Evolutionary conservation across 2,329 filamentous ascomycete genomes (phyloP).

Genomic region (Keithomyces neogunnii): DNA sequence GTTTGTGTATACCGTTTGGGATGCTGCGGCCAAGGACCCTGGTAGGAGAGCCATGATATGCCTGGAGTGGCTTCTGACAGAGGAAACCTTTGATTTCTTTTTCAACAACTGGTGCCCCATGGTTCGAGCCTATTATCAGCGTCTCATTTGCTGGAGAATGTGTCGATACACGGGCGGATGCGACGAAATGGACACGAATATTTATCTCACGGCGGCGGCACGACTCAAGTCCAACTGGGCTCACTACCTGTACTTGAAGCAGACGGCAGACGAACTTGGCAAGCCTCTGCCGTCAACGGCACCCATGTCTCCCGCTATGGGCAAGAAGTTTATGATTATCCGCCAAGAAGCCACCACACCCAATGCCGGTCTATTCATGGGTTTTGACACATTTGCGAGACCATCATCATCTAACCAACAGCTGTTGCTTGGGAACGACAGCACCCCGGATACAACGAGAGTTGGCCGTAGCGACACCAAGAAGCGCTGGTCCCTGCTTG

Average conservation of each 20-base stretch:
- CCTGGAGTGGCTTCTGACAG: constrained; percentile 64
- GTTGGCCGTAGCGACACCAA: constrained; percentile 34
- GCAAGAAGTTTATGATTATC: constrained; percentile 81
- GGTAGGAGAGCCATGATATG: constrained; percentile 63
- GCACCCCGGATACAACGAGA: constrained; percentile 15
- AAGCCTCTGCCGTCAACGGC: constrained; percentile 60
- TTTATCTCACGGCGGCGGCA: constrained; percentile 58
- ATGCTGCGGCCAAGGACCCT: constrained; percentile 56
- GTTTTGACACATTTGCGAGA: constrained; percentile 39
- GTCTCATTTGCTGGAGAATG: constrained; percentile 80
- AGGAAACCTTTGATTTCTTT: constrained; percentile 66
- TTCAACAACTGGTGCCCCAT: constrained; percentile 96
- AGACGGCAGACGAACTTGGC: constrained; percentile 50
- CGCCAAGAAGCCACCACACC: constrained; percentile 57
- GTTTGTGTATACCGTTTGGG: constrained; percentile 75
- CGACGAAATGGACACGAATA: constrained; percentile 57
- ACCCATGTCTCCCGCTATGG: constrained; percentile 77
- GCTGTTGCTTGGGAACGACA: constrained; percentile 14
- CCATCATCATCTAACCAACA: constrained; percentile 13
- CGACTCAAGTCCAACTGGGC: constrained; percentile 68
- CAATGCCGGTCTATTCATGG: constrained; percentile 39
- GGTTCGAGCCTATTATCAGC: constrained; percentile 89
- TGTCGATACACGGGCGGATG: constrained; percentile 65
- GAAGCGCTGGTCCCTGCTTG: constrained; percentile 55
- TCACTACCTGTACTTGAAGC: constrained; percentile 68